Evolutionary conservation across 2,329 filamentous ascomycete species (phyloP), one percentile per base, ranked within the genome.

Genomic region (Aureobasidium vineae): DNA sequence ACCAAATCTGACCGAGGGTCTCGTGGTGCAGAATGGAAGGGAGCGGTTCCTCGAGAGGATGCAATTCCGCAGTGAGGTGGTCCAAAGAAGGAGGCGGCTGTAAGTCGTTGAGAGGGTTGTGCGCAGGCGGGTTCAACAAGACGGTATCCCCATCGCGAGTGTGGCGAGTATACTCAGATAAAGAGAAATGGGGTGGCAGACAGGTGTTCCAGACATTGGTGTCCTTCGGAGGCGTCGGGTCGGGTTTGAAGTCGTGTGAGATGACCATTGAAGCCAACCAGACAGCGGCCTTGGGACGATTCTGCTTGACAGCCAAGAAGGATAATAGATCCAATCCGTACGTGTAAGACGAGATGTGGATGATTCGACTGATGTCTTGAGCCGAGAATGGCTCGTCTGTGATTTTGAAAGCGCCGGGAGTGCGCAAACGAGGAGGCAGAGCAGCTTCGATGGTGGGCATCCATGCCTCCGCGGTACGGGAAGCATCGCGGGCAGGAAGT

Each of bases 1-100:
- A 76, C 81, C 81, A 83, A 5, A 83, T 71, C 54, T 78, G 75
- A 13, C 81, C 81, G 21, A 83, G 68, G 0, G 76, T 77, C 41
- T 75, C 73, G 61, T 79, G 77, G 7, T 59, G 67, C 28, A 54
- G 8, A 43, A 40, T 65, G 13, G 21, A 23, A 21, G 57, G 40
- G 3, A 66, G 53, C 16, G 64, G 64, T 15, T 60, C 31, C 1
- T 40, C 11, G 19, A n/a, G 52, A 2, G 53, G 52, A 49, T 60
- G 38, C 13, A 61, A 65, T 11, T 67, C 66, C 33, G 60, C 68
- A 3, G 73, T 73, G 36, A 74, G 67, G 4, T 72, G 66, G 38
- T 72, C 68, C 57, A 73, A 50, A 1, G 67, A 68, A 13, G 28
- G 19, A 15, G 41, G 28, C 1, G 49, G 33, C 3, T 5, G 63